Conservation (phyloP, 306 rosid species). For the Fagus sylvatica region DNA sequence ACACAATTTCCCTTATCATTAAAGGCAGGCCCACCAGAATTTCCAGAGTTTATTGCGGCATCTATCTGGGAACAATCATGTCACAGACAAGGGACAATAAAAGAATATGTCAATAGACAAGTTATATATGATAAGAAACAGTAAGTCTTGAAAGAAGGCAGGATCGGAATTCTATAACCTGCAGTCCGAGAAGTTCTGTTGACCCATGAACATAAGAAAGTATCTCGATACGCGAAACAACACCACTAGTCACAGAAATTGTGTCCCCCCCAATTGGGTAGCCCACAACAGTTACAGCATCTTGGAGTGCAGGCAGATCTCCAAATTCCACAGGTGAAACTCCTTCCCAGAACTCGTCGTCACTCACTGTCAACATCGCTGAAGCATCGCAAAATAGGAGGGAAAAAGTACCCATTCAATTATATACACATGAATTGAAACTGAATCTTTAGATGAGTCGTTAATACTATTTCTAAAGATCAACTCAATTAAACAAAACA, state of each 20-base stretch:
- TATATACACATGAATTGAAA: background rate
- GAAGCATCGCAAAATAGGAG: conserved; percentile 37
- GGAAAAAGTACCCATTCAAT: conserved; percentile 3
- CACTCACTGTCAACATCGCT: conserved; percentile 91
- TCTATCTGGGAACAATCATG: conserved; percentile 63
- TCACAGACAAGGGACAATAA: conserved; percentile 17
- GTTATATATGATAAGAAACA: background rate
- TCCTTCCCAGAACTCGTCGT: conserved; percentile 94
- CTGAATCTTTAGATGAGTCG: background rate
- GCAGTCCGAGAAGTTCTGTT: conserved; percentile 94
- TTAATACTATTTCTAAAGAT: background rate
- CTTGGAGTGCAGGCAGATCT: conserved; percentile 83
- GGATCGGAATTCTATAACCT: conserved; percentile 47
- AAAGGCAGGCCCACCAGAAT: conserved; percentile 99
- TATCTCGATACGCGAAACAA: conserved; percentile 90
- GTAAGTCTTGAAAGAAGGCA: conserved; percentile 9
- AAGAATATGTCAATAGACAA: conserved; percentile 7
- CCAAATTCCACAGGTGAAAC: conserved; percentile 88
- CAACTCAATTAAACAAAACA: background rate
- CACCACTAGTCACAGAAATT: conserved; percentile 97
- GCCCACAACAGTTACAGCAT: conserved; percentile 94
- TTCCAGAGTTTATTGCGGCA: conserved; percentile 96
- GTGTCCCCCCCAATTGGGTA: conserved; percentile 98
- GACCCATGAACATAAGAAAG: conserved; percentile 94
- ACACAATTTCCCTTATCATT: conserved; percentile 89